Percentiles rank a stretch among this genome's conserved stretches.
These are phyloP conservation scores for Irpex lacteus DNA, from an alignment of 1,284 basidiomycete genomes.

Conservation along the genomic window DNA sequence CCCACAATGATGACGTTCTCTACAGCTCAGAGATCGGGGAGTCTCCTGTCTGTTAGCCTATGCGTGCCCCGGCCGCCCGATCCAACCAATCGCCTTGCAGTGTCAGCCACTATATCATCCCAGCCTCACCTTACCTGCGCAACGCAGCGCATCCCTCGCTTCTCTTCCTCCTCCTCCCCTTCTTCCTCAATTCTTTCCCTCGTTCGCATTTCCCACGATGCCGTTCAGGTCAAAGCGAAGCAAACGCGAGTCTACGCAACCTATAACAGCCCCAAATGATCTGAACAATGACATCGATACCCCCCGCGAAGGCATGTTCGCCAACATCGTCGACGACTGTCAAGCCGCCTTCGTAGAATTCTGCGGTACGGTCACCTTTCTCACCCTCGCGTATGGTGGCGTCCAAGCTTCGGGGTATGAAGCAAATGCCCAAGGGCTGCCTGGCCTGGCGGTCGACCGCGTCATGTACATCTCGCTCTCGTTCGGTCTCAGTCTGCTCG, in stretches of 20 bases:
- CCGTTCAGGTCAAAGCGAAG: slow-evolving; percentile 3
- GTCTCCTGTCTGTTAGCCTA: slow-evolving; percentile 11
- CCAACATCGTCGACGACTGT: slow-evolving; percentile 31
- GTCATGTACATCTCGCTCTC: slow-evolving; percentile 58
- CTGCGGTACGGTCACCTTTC: slow-evolving; percentile 55
- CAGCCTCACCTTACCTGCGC: neutral
- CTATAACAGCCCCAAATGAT: slow-evolving; percentile 4
- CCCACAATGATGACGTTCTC: neutral
- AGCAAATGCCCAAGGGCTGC: slow-evolving; percentile 21
- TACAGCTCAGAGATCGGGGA: neutral
- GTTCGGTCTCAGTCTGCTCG: slow-evolving; percentile 67
- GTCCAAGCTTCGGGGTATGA: slow-evolving; percentile 43
- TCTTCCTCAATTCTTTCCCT: neutral
- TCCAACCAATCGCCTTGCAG: neutral
- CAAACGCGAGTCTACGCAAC: slow-evolving; percentile 5
- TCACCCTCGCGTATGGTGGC: slow-evolving; percentile 60
- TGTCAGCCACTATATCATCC: slow-evolving; percentile 1
- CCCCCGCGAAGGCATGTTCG: slow-evolving; percentile 11
- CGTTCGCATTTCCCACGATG: slow-evolving; percentile 1
- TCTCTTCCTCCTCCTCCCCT: neutral
- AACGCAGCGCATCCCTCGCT: too few relatives aligned
- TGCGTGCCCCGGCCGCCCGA: neutral
- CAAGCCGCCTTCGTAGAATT: slow-evolving; percentile 52
- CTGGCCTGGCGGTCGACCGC: slow-evolving; percentile 35
- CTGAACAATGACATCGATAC: neutral